Percentiles rank a stretch among this genome's conserved stretches.
These are phyloP conservation scores for Skeletonema marinoi DNA, from an alignment of 108 stramenopile species.

Conservation along the genomic window DNA sequence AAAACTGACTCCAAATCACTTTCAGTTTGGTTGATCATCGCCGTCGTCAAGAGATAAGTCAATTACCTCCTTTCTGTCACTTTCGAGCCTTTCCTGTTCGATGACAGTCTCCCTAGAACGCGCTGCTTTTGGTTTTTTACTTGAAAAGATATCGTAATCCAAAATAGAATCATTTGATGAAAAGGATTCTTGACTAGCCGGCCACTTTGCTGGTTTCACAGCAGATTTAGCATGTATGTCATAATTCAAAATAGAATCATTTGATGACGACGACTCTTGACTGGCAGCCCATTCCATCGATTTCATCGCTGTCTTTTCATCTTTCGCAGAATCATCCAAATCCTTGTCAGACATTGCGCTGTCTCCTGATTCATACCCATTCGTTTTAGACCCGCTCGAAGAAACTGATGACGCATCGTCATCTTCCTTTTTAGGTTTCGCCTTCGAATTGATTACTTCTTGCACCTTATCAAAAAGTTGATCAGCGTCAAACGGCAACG, in stretches of 20 bases:
- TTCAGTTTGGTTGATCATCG: not conserved
- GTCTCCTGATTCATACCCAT: not conserved
- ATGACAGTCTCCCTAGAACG: not conserved
- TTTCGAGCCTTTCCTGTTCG: not conserved
- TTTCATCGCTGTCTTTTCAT: not conserved
- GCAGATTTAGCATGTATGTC: too few relatives aligned
- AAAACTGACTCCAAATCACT: not conserved
- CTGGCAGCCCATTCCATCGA: not conserved
- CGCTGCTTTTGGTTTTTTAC: not conserved
- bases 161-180: not conserved
- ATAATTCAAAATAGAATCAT: not conserved
- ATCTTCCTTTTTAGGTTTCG: not conserved
- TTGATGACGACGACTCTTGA: not conserved
- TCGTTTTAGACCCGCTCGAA: not conserved
- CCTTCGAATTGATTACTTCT: not conserved
- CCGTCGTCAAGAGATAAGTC: not conserved
- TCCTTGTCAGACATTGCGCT: not conserved
- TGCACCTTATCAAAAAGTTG: not conserved
- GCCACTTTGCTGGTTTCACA: not conserved
- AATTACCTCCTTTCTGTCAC: not conserved
- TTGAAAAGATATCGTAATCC: not conserved
- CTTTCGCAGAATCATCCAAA: not conserved
- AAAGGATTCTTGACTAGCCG: not conserved
- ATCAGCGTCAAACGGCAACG: not conserved
- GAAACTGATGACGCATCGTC: not conserved